These are phyloP conservation scores for Cyberlindnera suaveolens DNA, from an alignment of 805 yeast genomes.

Conservation along the genomic window DNA sequence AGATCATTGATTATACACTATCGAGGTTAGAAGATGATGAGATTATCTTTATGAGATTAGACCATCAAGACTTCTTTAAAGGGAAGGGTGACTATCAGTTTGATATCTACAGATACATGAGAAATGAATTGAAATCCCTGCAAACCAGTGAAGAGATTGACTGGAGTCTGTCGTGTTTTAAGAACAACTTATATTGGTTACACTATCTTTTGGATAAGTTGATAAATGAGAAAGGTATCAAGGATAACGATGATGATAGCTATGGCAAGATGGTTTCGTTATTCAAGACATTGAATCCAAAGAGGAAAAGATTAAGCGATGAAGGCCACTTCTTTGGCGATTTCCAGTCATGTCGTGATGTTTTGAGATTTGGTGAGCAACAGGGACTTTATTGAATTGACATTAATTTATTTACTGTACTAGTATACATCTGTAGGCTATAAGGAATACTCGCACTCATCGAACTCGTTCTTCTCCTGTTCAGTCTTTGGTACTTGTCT, in stretches of 20 bases:
- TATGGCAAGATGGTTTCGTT: conserved; percentile 26
- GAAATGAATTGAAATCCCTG: conserved; percentile 23
- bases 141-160: conserved; percentile 27
- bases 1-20: conserved; percentile 52
- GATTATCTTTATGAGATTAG: conserved; percentile 48
- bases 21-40: conserved; percentile 38
- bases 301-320: conserved; percentile 20
- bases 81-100: conserved; percentile 58
- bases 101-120: conserved; percentile 56
- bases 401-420: not conserved
- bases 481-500: conserved; percentile 65
- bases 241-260: conserved; percentile 18
- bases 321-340: conserved; percentile 21
- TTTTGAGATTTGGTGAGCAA: conserved; percentile 5
- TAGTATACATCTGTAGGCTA: not conserved
- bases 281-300: conserved; percentile 31
- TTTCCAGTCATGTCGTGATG: conserved; percentile 21
- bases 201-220: conserved; percentile 52
- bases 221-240: conserved; percentile 34
- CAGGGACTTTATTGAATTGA: not conserved
- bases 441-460: conserved; percentile 47
- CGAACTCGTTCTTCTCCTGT: conserved; percentile 56
- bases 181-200: conserved; percentile 58
- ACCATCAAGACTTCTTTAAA: conserved; percentile 55
- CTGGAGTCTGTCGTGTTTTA: conserved; percentile 42